Base-by-base conservation (phyloP, 768 basidiomycete genomes). In the Termitomyces sp. region DNA sequence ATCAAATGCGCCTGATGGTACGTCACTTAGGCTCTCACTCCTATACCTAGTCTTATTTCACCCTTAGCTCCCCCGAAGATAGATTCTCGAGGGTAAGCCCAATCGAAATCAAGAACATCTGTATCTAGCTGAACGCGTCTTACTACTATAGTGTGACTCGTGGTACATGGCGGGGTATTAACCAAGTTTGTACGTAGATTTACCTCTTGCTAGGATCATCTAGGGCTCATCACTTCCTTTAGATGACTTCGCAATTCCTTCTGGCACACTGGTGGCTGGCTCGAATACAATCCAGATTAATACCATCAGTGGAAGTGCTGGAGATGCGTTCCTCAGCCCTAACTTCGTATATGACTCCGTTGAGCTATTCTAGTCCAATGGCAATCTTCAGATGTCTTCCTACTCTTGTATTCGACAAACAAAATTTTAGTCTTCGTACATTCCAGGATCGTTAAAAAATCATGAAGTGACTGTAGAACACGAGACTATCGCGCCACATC, bases 101-200 rank as follows among this genome's bases (percentile, higher is more conserved):
- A 25, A 46, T 32, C 52, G 3, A 17, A 32, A 28, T n/a, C 9
- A 23, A 2, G 23, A 23, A 14, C n/a, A 28, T 3, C 2, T 28
- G 11, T 27, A 28, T 42, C 35, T 28, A 27, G 28, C 21, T 61
- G 5, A 48, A 32, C 50, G 28, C n/a, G 12, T 53, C n/a, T 10
- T 10, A 43, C 32, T 47, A 45, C 28, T 49, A 19, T 46, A 75
- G 76, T 48, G 73, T 80, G 37, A 79, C 78, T 48, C 75, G 77
- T 53, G 78, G 78, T n/a, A 79, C 77, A 27, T 80, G 76, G 76
- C 73, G 78, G 35, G 78, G 78, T 14, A 42, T 74, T 28, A 78
- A 78, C 52, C 69, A 75, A 70, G 67, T 75, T 49, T 78, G 75
- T 74, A 55, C 67, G 72, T 67, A 61, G 10, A 37, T 45, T 30